Percentiles rank a stretch among this genome's conserved stretches.
phyloP scores from a whole-genome alignment of 441 rosid species.

The Oxalis stricta region DNA sequence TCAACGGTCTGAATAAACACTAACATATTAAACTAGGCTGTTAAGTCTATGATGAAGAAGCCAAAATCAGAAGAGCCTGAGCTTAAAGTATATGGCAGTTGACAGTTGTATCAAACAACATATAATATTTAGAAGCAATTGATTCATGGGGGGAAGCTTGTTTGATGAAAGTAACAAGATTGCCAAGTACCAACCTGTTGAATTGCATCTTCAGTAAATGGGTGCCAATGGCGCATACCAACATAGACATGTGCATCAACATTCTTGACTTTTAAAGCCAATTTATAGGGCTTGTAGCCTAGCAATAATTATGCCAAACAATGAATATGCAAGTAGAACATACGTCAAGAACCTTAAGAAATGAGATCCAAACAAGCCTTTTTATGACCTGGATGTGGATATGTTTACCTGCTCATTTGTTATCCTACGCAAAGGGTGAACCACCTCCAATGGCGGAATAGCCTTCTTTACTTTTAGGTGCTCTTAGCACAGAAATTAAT shows the following conservation, averaged over 20 bases:
- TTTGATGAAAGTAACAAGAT: background rate
- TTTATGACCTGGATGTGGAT: too few species aligned
- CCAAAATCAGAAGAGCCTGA: background rate
- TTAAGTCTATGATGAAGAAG: too few species aligned
- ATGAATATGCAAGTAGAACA: background rate
- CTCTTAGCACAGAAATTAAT: slow-evolving; percentile 67
- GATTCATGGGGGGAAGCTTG: background rate
- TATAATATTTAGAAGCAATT: background rate
- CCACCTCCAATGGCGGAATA: slow-evolving; percentile 98
- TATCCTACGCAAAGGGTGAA: slow-evolving; percentile 76
- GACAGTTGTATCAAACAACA: background rate
- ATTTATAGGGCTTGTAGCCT: slow-evolving; percentile 58
- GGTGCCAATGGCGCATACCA: slow-evolving; percentile 89
- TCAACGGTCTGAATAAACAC: too few species aligned
- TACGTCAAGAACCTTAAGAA: too few species aligned
- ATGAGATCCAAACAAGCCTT: background rate
- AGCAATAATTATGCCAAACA: slow-evolving; percentile 7
- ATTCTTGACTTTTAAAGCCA: slow-evolving; percentile 52
- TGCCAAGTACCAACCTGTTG: slow-evolving; percentile 39
- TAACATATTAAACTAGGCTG: background rate
- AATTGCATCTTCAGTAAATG: slow-evolving; percentile 86
- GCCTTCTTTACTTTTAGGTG: slow-evolving; percentile 87
- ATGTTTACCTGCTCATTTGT: slow-evolving; percentile 80
- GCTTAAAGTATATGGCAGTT: background rate
- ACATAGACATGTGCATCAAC: slow-evolving; percentile 52